These are phyloP conservation scores for Diaporthe vexans DNA, from an alignment of 2,329 filamentous ascomycete species.

Conservation along the genomic window DNA sequence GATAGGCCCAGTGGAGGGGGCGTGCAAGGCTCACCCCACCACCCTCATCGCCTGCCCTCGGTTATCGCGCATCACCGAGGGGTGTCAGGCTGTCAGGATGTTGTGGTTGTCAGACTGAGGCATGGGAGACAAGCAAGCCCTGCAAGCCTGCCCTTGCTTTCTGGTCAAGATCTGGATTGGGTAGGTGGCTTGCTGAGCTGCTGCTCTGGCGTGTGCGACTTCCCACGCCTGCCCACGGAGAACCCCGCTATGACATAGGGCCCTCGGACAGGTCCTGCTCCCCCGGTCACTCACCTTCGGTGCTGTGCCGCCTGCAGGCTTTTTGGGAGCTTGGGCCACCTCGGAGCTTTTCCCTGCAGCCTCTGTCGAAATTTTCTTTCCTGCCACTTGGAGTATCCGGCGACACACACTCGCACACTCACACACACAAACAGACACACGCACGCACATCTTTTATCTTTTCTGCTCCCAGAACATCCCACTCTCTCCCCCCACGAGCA, in stretches of 20 bases:
- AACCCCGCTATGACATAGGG: conserved; percentile 26
- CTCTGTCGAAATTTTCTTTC: conserved; percentile 22
- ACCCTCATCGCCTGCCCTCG: conserved; percentile 26
- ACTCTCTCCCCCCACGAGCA: conserved; percentile 1
- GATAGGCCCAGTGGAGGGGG: background rate
- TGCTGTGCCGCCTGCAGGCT: conserved; percentile 3
- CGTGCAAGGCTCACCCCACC: conserved; percentile 16
- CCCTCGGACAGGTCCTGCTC: background rate
- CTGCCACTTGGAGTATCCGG: background rate
- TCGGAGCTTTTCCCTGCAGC: conserved; percentile 27
- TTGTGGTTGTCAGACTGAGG: background rate
- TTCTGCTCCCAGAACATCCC: conserved; percentile 15
- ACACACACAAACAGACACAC: background rate
- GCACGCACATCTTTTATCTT: background rate
- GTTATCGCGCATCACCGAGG: conserved; percentile 35
- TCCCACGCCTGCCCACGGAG: conserved; percentile 6
- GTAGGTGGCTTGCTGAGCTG: conserved; percentile 14
- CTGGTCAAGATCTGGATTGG: conserved; percentile 27
- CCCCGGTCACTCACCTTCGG: background rate
- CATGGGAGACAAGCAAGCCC: background rate
- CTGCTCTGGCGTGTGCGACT: background rate
- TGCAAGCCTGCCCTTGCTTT: background rate
- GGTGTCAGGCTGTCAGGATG: conserved; percentile 7
- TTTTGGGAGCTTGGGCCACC: conserved; percentile 26
- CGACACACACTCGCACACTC: background rate